Conservation (phyloP, 2,329 filamentous ascomycete genomes). For the Penicillium sp. region DNA sequence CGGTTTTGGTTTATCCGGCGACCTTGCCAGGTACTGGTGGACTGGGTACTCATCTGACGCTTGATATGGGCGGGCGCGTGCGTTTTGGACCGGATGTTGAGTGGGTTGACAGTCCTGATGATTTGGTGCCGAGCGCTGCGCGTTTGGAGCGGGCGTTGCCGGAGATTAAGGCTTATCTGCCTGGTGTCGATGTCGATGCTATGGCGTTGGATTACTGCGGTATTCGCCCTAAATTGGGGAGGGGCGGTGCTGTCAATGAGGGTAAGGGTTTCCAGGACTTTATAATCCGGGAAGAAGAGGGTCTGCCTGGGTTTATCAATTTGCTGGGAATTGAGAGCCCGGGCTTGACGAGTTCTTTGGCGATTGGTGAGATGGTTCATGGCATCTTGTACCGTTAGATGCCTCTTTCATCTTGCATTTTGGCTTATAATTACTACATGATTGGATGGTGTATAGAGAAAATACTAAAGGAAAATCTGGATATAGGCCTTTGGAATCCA, state of each 20-base stretch:
- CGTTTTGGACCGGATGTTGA: conserved; percentile 95
- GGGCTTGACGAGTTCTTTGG: conserved; percentile 80
- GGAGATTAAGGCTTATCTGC: conserved; percentile 78
- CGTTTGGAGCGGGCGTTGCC: conserved; percentile 65
- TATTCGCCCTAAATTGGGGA: conserved; percentile 78
- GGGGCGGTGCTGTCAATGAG: conserved; percentile 54
- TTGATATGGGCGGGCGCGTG: conserved; percentile 79
- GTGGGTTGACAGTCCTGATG: conserved; percentile 71
- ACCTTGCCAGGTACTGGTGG: conserved; percentile 78
- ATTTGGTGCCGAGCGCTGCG: conserved; percentile 65
- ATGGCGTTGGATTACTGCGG: conserved; percentile 84
- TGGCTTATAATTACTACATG: neutral
- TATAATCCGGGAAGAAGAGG: conserved; percentile 71
- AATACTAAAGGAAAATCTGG: neutral
- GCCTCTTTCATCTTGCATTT: neutral
- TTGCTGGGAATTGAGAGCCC: conserved; percentile 91
- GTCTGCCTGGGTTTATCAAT: conserved; percentile 80
- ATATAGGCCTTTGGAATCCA: neutral
- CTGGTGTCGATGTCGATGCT: conserved; percentile 62
- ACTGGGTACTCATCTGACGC: conserved; percentile 89
- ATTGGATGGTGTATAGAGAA: neutral
- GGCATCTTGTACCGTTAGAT: conserved; percentile 47
- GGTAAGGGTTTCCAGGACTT: conserved; percentile 77
- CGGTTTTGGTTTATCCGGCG: conserved; percentile 81
- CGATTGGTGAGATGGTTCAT: conserved; percentile 76